Evolutionary conservation across 2,329 filamentous ascomycete genomes (phyloP).

Genomic region (Ophiostoma pallidulum): DNA sequence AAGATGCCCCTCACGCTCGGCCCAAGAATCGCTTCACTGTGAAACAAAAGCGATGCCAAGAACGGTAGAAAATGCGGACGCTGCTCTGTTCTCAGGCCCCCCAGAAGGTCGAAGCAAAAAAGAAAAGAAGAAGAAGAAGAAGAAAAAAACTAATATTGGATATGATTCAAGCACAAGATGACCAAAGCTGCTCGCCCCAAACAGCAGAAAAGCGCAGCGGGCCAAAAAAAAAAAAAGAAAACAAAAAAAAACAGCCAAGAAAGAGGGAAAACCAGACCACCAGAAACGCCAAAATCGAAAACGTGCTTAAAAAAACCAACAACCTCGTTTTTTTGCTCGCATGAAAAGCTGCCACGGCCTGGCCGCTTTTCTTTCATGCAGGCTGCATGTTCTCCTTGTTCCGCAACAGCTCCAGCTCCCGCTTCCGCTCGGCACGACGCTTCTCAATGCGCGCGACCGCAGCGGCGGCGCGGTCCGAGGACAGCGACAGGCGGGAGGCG

Average conservation of each 20-base stretch:
- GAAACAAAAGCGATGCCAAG: not conserved
- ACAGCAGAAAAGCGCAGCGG: too few relatives aligned
- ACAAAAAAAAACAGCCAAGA: not conserved
- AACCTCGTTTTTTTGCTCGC: too few relatives aligned
- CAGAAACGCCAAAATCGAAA: too few relatives aligned
- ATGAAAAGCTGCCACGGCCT: too few relatives aligned
- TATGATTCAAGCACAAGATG: not conserved
- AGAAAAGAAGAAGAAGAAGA: not conserved
- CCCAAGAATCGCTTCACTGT: too few relatives aligned
- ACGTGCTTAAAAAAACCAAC: not conserved
- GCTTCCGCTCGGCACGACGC: slow-evolving; percentile 40
- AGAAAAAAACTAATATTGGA: not conserved
- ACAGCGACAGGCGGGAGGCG: slow-evolving; percentile 32
- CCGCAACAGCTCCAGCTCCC: slow-evolving; percentile 15
- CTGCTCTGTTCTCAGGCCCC: too few relatives aligned
- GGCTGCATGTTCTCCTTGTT: slow-evolving; percentile 47
- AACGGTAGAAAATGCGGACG: too few relatives aligned
- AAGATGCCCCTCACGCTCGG: too few relatives aligned
- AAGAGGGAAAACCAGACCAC: not conserved
- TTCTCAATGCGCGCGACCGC: slow-evolving; percentile 46
- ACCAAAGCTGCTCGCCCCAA: too few relatives aligned
- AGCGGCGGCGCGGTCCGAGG: slow-evolving; percentile 43
- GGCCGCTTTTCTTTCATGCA: not conserved
- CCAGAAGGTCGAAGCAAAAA: too few relatives aligned
- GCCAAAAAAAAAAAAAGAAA: not conserved